A percentile compares a stretch with the other conserved stretches of the same genome.
Evolutionary conservation across 768 basidiomycete species (phyloP).

Genomic region (Tricholoma flavovirens): DNA sequence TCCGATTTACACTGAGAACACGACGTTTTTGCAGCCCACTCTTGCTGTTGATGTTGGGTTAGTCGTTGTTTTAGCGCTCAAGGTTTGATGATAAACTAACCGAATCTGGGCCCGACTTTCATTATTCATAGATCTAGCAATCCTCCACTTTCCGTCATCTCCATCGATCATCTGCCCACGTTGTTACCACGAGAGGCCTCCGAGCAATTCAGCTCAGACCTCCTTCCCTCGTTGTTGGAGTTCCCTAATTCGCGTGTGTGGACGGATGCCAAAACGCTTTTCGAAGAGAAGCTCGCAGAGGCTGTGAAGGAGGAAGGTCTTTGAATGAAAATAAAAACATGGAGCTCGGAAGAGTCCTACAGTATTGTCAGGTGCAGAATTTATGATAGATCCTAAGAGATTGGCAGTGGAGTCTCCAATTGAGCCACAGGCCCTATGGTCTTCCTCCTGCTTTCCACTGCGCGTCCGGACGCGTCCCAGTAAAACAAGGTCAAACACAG

Average conservation of each 20-base stretch:
- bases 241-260: conserved; percentile 79
- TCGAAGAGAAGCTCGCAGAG: conserved; percentile 48
- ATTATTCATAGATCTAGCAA: conserved; percentile 52
- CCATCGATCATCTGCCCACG: conserved; percentile 96
- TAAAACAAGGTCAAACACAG: too few species aligned
- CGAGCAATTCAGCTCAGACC: conserved; percentile 88
- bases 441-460: too few species aligned
- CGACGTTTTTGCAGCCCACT: conserved; percentile 89
- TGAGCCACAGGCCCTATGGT: too few species aligned
- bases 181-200: conserved; percentile 93
- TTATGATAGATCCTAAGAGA: too few species aligned
- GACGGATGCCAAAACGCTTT: conserved; percentile 83
- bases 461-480: too few species aligned
- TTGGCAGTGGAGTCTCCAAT: too few species aligned
- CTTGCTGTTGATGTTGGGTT: conserved; percentile 80
- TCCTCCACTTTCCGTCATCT: conserved; percentile 77
- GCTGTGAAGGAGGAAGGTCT: conserved; percentile 33
- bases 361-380: too few species aligned
- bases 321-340: neutral
- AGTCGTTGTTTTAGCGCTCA: conserved; percentile 30
- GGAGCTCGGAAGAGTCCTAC: too few species aligned
- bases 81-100: neutral
- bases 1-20: conserved; percentile 91
- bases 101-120: neutral
- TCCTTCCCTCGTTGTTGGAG: conserved; percentile 81